Evolutionary conservation across 345 rosid genomes (phyloP), one percentile per base, ranked within the genome.

Genomic region (Gossypium stocksii): DNA sequence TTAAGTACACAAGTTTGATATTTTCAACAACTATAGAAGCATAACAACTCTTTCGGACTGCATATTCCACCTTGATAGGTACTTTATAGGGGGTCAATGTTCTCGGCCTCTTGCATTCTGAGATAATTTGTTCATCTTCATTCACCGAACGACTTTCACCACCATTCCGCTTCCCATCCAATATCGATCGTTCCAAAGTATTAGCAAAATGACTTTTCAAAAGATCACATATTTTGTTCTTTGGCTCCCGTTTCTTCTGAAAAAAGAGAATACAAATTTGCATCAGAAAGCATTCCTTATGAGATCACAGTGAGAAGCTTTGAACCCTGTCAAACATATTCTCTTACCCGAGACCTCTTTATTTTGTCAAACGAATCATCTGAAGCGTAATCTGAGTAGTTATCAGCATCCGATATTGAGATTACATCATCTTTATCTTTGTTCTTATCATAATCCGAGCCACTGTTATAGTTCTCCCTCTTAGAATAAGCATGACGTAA

Each of bases 1-100:
- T 82, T 49, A 89, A 74, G 83, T 89, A 87, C 70, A 87, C 83
- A 78, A 66, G 86, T 76, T 84, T 87, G 29, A 89, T 77, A 38
- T 89, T 89, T 13, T 89, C 86, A 20, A 79, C 62, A 79, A 77
- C 79, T 56, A 87, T 79, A 9, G 71, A 72, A 38, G 89, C 92
- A 12, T 85, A 82, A 56, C 78, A 76, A 14, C 84, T 84, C 59
- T 84, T 70, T 23, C 62, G 61, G 72, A 79, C 70, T 20, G 62
- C 62, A 56, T 72, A 56, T 41, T 70, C 77, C 66, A 41, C 78
- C 74, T 78, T 75, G 49, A 15, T 15, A 54, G 43, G 29, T 48
- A 60, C 60, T 27, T n/a, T 68, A 19, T 66, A 64, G 22, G 73
- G 43, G 27, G 3, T 74, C 13, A 71, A 54, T 27, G 72, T 25